Conservation (phyloP, 73 alveolate genomes). For the Paramecium sexaurelia region DNA sequence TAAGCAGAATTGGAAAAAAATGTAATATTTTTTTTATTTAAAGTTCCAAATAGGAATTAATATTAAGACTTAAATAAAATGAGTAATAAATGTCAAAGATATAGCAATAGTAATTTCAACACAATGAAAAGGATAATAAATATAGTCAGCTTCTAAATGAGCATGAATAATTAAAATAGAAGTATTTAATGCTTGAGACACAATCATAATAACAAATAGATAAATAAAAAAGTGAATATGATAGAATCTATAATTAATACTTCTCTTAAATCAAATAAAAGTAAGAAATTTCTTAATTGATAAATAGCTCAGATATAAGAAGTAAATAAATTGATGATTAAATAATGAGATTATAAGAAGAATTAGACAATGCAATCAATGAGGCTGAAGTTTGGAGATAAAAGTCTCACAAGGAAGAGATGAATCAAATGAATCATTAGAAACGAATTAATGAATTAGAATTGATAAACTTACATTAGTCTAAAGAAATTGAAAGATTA, state of each 20-base stretch:
- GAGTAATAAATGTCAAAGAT: background rate
- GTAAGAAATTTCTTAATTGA: background rate
- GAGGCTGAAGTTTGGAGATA: conserved; percentile 38
- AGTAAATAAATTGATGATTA: conserved; percentile 4
- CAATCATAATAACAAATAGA: background rate
- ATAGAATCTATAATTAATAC: background rate
- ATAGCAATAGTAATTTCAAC: background rate
- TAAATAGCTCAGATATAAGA: background rate
- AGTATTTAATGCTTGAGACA: background rate
- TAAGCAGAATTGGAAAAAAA: conserved; percentile 35
- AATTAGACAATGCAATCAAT: background rate
- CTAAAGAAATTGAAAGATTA: conserved; percentile 25
- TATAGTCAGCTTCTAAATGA: background rate
- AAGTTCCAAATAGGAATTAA: background rate
- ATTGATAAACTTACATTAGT: background rate
- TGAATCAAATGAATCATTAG: background rate
- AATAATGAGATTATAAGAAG: background rate
- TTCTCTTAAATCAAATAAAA: background rate
- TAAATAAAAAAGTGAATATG: background rate
- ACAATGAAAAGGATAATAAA: background rate
- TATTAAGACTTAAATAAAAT: background rate
- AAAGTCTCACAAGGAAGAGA: background rate
- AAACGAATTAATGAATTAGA: background rate
- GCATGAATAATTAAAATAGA: background rate
- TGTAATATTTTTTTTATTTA: background rate